These are phyloP conservation scores for Cladosporium oxysporum DNA, from an alignment of 2,329 filamentous ascomycete species.

Conservation along the genomic window DNA sequence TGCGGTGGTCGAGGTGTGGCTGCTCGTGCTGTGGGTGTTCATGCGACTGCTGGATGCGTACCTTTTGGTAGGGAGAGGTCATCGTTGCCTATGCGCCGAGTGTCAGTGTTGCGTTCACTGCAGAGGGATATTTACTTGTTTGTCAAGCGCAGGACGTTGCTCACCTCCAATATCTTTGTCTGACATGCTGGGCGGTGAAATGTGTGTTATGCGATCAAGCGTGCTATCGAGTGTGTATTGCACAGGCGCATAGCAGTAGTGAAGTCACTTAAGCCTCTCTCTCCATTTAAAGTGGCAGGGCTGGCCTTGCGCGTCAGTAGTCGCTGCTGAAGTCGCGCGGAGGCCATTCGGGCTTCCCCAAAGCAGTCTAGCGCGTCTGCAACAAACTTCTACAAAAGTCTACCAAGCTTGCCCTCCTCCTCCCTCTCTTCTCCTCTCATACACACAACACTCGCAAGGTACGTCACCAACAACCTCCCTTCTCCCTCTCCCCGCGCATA, in stretches of 20 bases:
- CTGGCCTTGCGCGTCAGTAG: background rate
- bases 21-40: background rate
- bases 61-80: slow-evolving; percentile 61
- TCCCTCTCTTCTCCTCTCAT: slow-evolving; percentile 16
- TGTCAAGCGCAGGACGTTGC: slow-evolving; percentile 24
- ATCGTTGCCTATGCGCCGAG: slow-evolving; percentile 48
- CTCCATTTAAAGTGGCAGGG: slow-evolving; percentile 2
- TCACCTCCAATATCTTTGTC: slow-evolving; percentile 57
- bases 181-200: slow-evolving; percentile 45
- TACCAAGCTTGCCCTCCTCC: background rate
- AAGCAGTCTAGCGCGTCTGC: background rate
- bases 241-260: background rate
- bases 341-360: background rate
- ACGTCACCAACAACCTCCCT: slow-evolving; percentile 22
- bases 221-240: background rate
- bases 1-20: background rate
- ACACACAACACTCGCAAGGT: slow-evolving; percentile 24
- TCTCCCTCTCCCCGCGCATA: background rate
- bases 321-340: slow-evolving; percentile 5
- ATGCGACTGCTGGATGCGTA: slow-evolving; percentile 27
- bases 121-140: background rate
- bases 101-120: slow-evolving; percentile 11
- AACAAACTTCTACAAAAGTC: slow-evolving; percentile 8
- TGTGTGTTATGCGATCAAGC: background rate
- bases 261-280: background rate